phyloP scores from a whole-genome alignment of 257 asterid genomes.

The Petunia axillaris region DNA sequence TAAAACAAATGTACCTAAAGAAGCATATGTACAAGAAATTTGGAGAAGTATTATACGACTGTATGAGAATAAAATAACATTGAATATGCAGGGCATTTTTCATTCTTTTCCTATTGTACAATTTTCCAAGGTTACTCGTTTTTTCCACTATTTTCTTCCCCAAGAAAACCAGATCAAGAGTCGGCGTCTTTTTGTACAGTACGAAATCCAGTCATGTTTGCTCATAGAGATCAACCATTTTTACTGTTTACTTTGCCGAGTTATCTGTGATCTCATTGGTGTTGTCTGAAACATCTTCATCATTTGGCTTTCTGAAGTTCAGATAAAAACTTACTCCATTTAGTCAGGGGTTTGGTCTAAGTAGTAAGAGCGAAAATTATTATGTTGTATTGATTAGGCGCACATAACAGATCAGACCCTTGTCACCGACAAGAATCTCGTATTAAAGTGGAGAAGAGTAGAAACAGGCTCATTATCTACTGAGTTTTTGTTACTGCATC shows the following conservation, averaged over 20 bases:
- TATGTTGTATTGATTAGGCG: too few relatives aligned
- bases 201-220: not conserved
- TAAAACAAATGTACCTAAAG: constrained; percentile 82
- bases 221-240: not conserved
- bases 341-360: too few relatives aligned
- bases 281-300: not conserved
- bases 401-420: too few relatives aligned
- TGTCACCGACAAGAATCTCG: too few relatives aligned
- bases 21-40: constrained; percentile 89
- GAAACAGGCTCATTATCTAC: too few relatives aligned
- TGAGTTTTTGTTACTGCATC: too few relatives aligned
- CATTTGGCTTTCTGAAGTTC: too few relatives aligned
- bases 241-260: not conserved
- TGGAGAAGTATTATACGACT: constrained; percentile 81
- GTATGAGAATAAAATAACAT: constrained; percentile 77
- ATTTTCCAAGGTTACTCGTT: not conserved
- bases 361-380: too few relatives aligned
- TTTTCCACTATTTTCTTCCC: not conserved
- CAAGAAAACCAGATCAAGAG: not conserved
- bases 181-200: constrained; percentile 2
- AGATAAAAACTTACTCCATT: too few relatives aligned
- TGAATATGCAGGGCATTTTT: constrained; percentile 10
- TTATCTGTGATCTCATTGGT: not conserved
- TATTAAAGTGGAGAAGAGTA: too few relatives aligned
- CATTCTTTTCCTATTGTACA: constrained; percentile 27